Percentiles rank a stretch among this genome's conserved stretches.
Conservation (phyloP, 2,329 filamentous ascomycete species). For the Fusarium liriodendri region DNA sequence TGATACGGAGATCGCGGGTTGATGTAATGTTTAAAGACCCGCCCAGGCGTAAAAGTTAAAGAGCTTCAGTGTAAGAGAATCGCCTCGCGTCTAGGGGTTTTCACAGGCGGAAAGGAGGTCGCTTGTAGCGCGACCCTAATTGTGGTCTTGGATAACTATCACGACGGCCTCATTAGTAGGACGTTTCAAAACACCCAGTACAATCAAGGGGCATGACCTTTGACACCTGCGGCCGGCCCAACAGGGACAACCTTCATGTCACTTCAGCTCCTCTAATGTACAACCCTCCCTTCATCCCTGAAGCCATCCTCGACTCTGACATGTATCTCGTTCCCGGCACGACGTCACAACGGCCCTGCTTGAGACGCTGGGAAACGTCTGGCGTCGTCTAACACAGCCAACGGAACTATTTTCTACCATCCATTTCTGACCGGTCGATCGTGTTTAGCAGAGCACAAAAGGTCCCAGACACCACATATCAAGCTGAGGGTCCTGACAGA, state of each 20-base stretch:
- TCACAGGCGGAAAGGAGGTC: no score
- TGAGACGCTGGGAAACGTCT: neutral
- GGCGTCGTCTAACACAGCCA: neutral
- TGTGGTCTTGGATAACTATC: neutral
- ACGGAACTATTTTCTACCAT: neutral
- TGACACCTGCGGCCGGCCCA: neutral
- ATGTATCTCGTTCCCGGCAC: conserved; percentile 3
- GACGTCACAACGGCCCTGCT: conserved; percentile 13
- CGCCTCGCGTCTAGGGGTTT: neutral
- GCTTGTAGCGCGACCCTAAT: neutral
- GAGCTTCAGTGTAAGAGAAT: neutral
- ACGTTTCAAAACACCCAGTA: neutral
- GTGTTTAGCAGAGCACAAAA: neutral
- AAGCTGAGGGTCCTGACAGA: neutral
- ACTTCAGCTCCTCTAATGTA: neutral
- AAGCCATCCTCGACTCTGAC: neutral
- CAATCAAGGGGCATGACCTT: neutral
- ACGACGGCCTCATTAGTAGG: neutral
- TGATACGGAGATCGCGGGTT: neutral
- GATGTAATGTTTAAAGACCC: neutral
- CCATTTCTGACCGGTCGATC: neutral
- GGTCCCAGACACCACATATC: neutral
- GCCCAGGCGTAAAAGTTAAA: neutral
- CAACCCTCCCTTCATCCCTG: neutral
- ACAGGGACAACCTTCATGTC: neutral